phyloP scores from a whole-genome alignment of 2,329 filamentous ascomycete genomes.

The Cladosporium sphaerospermum region DNA sequence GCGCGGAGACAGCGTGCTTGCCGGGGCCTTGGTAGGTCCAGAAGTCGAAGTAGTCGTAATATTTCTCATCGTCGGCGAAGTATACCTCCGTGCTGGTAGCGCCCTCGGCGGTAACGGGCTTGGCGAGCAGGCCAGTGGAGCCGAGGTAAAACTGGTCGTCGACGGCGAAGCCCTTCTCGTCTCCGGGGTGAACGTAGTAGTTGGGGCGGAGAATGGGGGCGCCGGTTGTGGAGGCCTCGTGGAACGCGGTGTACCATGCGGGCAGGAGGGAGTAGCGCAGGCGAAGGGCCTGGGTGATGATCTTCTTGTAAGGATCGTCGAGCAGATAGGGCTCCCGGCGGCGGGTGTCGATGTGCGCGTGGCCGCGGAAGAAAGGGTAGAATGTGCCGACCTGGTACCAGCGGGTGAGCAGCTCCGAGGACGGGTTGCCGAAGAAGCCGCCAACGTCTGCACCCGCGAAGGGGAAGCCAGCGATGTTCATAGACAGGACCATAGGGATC shows the following conservation, averaged over 20 bases:
- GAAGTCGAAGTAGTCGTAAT: slow-evolving; percentile 95
- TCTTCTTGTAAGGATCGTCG: slow-evolving; percentile 75
- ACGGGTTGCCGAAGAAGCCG: slow-evolving; percentile 96
- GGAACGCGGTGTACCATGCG: slow-evolving; percentile 95
- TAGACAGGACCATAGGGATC: slow-evolving; percentile 87
- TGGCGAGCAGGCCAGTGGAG: slow-evolving; percentile 80
- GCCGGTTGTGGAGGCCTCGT: slow-evolving; percentile 74
- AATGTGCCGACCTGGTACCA: slow-evolving; percentile 98
- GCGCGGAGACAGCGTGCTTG: slow-evolving; percentile 66
- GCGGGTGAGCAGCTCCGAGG: slow-evolving; percentile 80
- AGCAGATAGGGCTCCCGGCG: slow-evolving; percentile 88
- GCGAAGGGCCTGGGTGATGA: slow-evolving; percentile 81
- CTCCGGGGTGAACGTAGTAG: slow-evolving; percentile 82
- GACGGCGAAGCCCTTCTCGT: slow-evolving; percentile 78
- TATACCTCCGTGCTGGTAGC: slow-evolving; percentile 71
- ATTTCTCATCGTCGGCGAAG: slow-evolving; percentile 79
- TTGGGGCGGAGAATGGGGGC: slow-evolving; percentile 86
- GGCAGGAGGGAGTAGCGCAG: slow-evolving; percentile 85
- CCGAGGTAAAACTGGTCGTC: slow-evolving; percentile 94
- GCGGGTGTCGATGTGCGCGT: slow-evolving; percentile 93
- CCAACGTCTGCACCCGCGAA: slow-evolving; percentile 94
- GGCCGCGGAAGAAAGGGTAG: slow-evolving; percentile 96
- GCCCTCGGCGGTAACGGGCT: slow-evolving; percentile 77
- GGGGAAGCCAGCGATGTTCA: slow-evolving; percentile 87
- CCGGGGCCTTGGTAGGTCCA: slow-evolving; percentile 66